Conservation (phyloP, 2,329 filamentous ascomycete genomes). For the Phialophora tarda region DNA sequence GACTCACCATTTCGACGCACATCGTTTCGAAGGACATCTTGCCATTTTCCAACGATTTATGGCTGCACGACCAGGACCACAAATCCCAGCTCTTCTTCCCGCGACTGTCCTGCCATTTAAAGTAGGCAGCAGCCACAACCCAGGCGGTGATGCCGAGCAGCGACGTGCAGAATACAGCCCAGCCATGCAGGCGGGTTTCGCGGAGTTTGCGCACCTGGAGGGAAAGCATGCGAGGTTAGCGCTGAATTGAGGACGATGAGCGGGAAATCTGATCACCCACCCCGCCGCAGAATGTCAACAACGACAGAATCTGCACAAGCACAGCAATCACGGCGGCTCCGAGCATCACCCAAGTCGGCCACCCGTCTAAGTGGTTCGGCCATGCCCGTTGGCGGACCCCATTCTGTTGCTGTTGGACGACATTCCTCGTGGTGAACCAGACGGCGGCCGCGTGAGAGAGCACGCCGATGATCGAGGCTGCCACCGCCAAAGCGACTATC, state of each 20-base stretch:
- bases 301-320: conserved; percentile 14
- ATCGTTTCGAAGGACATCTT: conserved; percentile 28
- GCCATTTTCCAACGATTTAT: conserved; percentile 18
- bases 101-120: conserved; percentile 20
- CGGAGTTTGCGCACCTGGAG: conserved; percentile 16
- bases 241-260: not conserved
- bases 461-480: conserved; percentile 19
- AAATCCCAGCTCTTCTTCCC: conserved; percentile 22
- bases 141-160: conserved; percentile 18
- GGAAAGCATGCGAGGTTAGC: not conserved
- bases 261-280: conserved; percentile 8
- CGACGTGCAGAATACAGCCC: conserved; percentile 25
- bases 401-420: conserved; percentile 9
- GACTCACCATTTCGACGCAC: conserved; percentile 33
- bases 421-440: conserved; percentile 21
- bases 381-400: conserved; percentile 17
- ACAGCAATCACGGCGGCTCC: conserved; percentile 19
- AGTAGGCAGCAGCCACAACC: conserved; percentile 23
- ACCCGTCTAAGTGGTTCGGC: conserved; percentile 20
- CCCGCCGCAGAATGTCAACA: conserved; percentile 21
- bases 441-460: conserved; percentile 17
- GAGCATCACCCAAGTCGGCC: conserved; percentile 29
- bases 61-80: conserved; percentile 25
- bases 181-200: conserved; percentile 16
- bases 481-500: conserved; percentile 9